Evolutionary conservation across 352 stramenopile genomes (phyloP).

Genomic region (Phytophthora cactorum): DNA sequence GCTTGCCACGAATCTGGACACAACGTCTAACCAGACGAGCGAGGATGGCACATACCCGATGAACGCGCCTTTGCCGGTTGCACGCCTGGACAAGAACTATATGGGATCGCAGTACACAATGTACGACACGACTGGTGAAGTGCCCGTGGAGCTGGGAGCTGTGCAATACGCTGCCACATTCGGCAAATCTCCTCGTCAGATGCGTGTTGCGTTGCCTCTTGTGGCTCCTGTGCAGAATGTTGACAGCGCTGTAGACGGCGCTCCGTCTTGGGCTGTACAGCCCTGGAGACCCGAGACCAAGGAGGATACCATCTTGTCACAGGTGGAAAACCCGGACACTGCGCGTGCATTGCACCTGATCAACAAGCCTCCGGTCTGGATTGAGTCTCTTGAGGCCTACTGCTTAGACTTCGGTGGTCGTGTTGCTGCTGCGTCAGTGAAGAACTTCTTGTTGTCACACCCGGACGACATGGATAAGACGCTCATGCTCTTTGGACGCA

Average conservation of each 20-base stretch:
- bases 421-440: slow-evolving; percentile 80
- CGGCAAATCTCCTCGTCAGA: slow-evolving; percentile 86
- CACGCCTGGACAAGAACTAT: slow-evolving; percentile 88
- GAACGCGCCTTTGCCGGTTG: slow-evolving; percentile 55
- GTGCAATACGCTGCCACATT: slow-evolving; percentile 89
- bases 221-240: slow-evolving; percentile 52
- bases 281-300: slow-evolving; percentile 64
- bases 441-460: slow-evolving; percentile 89
- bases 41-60: slow-evolving; percentile 21
- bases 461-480: slow-evolving; percentile 89
- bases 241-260: slow-evolving; percentile 49
- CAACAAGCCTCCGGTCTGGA: slow-evolving; percentile 90
- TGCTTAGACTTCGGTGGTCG: slow-evolving; percentile 85
- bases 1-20: slow-evolving; percentile 59
- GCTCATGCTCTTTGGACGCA: slow-evolving; percentile 88
- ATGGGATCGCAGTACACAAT: slow-evolving; percentile 91
- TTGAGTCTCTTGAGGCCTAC: slow-evolving; percentile 87
- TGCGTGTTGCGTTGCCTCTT: slow-evolving; percentile 77
- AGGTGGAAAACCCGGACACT: slow-evolving; percentile 76
- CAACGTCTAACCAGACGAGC: slow-evolving; percentile 23
- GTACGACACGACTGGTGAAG: slow-evolving; percentile 68
- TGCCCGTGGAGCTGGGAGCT: slow-evolving; percentile 67
- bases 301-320: slow-evolving; percentile 80
- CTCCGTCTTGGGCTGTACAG: slow-evolving; percentile 61
- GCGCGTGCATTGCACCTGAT: slow-evolving; percentile 72